Evolutionary conservation across 2,329 filamentous ascomycete genomes (phyloP).

Genomic region (Grosmannia penicillata): DNA sequence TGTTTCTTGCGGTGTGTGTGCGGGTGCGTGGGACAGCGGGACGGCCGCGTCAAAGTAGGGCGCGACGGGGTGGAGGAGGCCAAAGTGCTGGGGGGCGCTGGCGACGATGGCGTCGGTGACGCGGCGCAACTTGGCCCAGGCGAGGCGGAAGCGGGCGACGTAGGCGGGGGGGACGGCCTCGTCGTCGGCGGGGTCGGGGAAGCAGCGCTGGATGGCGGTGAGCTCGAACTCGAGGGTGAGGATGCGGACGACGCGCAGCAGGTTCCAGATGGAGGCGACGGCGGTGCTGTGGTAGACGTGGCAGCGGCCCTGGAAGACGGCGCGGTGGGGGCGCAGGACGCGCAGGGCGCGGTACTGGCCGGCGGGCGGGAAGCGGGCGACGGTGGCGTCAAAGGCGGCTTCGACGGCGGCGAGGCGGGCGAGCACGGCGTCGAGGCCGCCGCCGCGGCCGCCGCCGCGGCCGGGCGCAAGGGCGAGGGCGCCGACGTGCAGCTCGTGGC

Average conservation of each 20-base stretch:
- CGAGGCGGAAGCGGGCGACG: constrained; percentile 19
- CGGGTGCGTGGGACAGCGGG: too few species aligned
- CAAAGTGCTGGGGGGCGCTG: constrained; percentile 34
- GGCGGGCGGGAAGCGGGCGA: constrained; percentile 21
- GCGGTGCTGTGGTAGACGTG: constrained; percentile 31
- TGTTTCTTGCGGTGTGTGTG: too few species aligned
- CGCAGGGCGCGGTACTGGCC: constrained; percentile 28
- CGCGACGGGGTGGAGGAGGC: constrained; percentile 27
- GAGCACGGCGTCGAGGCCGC: constrained; percentile 25
- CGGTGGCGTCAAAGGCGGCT: constrained; percentile 24
- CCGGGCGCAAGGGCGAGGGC: too few species aligned
- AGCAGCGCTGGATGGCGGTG: constrained; percentile 23
- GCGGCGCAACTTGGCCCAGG: constrained; percentile 23
- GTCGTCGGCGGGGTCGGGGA: constrained; percentile 12
- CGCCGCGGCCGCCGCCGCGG: too few species aligned
- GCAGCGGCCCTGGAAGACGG: constrained; percentile 25
- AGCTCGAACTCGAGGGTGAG: constrained; percentile 32
- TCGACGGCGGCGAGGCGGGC: constrained; percentile 24
- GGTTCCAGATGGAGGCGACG: constrained; percentile 32
- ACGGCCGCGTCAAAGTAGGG: constrained; percentile 16
- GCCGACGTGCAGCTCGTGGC: constrained; percentile 27
- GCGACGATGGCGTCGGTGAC: constrained; percentile 27
- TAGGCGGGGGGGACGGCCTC: constrained; percentile 13
- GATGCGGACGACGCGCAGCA: constrained; percentile 28
- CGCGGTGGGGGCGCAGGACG: constrained; percentile 23